Conservation (phyloP, 2,329 filamentous ascomycete species). For the Chrysoporthe deuterocubensis region DNA sequence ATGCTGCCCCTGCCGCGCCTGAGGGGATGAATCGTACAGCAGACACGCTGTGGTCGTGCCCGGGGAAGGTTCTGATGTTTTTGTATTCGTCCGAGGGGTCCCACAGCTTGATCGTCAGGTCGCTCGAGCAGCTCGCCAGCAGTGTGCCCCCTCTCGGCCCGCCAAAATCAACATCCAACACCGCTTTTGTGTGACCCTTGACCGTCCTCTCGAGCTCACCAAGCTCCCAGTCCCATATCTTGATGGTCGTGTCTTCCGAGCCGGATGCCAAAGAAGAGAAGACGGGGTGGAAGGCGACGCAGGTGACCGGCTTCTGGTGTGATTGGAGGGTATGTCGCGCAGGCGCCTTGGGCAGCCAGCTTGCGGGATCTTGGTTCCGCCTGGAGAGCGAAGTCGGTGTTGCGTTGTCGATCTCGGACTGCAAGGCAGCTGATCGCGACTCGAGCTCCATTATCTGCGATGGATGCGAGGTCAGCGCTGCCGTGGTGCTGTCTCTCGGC, state of each 20-base stretch:
- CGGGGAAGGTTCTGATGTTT: conserved; percentile 87
- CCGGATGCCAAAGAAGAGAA: conserved; percentile 90
- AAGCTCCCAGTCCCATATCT: conserved; percentile 96
- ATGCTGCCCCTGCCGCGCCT: conserved; percentile 74
- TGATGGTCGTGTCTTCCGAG: conserved; percentile 91
- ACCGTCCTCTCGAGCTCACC: conserved; percentile 89
- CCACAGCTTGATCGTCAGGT: conserved; percentile 94
- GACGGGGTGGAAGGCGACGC: conserved; percentile 88
- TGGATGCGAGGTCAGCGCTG: conserved; percentile 25
- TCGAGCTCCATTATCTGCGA: conserved; percentile 92
- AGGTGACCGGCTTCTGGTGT: conserved; percentile 80
- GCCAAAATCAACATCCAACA: conserved; percentile 88
- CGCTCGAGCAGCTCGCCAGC: conserved; percentile 81
- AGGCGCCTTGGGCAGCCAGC: conserved; percentile 85
- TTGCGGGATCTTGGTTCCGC: conserved; percentile 80
- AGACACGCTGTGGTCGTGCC: conserved; percentile 91
- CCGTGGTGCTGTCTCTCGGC: conserved; percentile 15
- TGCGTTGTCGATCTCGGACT: conserved; percentile 82
- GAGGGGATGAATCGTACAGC: conserved; percentile 87
- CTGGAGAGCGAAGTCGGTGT: conserved; percentile 77
- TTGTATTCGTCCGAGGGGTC: conserved; percentile 92
- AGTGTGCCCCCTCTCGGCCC: conserved; percentile 80
- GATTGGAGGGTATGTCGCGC: conserved; percentile 82
- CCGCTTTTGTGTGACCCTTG: conserved; percentile 88
- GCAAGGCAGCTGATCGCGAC: conserved; percentile 70